Evolutionary conservation across 1,284 basidiomycete genomes (phyloP).

Genomic region (Sanghuangporus weigelae): DNA sequence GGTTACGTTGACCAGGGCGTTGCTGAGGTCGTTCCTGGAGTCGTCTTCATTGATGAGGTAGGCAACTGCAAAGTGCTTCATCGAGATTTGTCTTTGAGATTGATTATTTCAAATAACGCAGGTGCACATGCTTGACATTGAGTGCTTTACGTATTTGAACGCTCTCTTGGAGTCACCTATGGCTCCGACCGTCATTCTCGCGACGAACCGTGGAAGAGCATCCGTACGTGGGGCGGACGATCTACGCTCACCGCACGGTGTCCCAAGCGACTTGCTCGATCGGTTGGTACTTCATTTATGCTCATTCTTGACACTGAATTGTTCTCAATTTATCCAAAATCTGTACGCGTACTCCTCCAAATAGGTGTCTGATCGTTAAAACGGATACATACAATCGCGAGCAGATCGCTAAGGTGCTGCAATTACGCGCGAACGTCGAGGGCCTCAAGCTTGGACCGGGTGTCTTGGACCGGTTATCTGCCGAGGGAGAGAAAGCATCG

Average conservation of each 20-base stretch:
- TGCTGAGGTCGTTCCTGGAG: slow-evolving; percentile 95
- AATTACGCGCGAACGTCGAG: slow-evolving; percentile 83
- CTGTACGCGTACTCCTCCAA: background rate
- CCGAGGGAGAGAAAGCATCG: slow-evolving; percentile 80
- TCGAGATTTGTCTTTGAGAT: background rate
- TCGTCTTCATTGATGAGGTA: slow-evolving; percentile 98
- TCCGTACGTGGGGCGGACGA: slow-evolving; percentile 92
- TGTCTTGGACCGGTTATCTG: slow-evolving; percentile 78
- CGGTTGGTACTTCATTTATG: slow-evolving; percentile 42
- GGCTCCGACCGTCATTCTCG: slow-evolving; percentile 95
- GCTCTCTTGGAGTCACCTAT: slow-evolving; percentile 93
- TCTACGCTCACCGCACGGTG: slow-evolving; percentile 88
- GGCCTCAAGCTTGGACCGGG: slow-evolving; percentile 73
- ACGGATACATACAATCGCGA: slow-evolving; percentile 82
- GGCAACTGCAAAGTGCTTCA: slow-evolving; percentile 21
- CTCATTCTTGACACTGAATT: background rate
- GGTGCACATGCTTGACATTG: slow-evolving; percentile 99
- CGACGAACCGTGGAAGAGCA: slow-evolving; percentile 91
- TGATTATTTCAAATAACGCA: slow-evolving; percentile 29
- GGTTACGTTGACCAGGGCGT: slow-evolving; percentile 98
- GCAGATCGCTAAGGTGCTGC: slow-evolving; percentile 85
- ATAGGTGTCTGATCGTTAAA: slow-evolving; percentile 92
- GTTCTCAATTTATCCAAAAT: slow-evolving; percentile 4
- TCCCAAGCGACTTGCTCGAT: slow-evolving; percentile 92
- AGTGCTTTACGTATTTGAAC: slow-evolving; percentile 98